Percentiles rank a stretch among this genome's conserved stretches.
These are phyloP conservation scores for Paraconiothyrium sp. DNA, from an alignment of 2,329 filamentous ascomycete species.

Conservation along the genomic window DNA sequence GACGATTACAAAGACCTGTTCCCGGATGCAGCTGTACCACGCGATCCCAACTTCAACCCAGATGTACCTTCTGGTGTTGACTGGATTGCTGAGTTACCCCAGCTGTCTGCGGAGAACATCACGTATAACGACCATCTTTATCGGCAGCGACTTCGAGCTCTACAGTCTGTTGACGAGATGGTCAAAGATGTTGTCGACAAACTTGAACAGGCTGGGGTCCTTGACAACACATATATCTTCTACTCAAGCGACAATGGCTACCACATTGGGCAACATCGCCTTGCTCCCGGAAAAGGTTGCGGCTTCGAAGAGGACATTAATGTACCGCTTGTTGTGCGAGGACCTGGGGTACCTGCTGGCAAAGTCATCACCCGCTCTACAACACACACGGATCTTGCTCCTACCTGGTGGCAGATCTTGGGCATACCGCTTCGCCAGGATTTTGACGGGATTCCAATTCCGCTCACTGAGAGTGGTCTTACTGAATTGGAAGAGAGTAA, in stretches of 20 bases:
- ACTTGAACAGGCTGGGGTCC: conserved; percentile 52
- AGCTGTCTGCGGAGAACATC: conserved; percentile 56
- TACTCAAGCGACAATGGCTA: conserved; percentile 55
- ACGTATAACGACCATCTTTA: conserved; percentile 65
- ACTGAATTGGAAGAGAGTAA: conserved; percentile 12
- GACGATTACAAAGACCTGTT: conserved; percentile 72
- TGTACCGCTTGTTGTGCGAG: conserved; percentile 53
- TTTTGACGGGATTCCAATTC: conserved; percentile 51
- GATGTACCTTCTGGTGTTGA: conserved; percentile 58
- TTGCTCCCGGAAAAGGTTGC: conserved; percentile 53
- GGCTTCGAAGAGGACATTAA: conserved; percentile 55
- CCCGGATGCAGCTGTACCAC: conserved; percentile 65
- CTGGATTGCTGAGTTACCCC: conserved; percentile 56
- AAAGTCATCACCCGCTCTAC: conserved; percentile 35
- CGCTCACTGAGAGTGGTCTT: conserved; percentile 32
- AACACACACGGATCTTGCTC: conserved; percentile 54
- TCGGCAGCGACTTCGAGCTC: conserved; percentile 58
- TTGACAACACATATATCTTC: conserved; percentile 60
- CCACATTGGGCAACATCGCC: conserved; percentile 53
- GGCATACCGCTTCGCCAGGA: conserved; percentile 43
- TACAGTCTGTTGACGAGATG: conserved; percentile 66
- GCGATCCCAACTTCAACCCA: conserved; percentile 73
- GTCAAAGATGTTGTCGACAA: conserved; percentile 57
- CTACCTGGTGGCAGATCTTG: conserved; percentile 49
- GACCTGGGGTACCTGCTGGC: conserved; percentile 46